phyloP scores from a whole-genome alignment of 1,139 yeast species.

The Hansenula lynferdii region DNA sequence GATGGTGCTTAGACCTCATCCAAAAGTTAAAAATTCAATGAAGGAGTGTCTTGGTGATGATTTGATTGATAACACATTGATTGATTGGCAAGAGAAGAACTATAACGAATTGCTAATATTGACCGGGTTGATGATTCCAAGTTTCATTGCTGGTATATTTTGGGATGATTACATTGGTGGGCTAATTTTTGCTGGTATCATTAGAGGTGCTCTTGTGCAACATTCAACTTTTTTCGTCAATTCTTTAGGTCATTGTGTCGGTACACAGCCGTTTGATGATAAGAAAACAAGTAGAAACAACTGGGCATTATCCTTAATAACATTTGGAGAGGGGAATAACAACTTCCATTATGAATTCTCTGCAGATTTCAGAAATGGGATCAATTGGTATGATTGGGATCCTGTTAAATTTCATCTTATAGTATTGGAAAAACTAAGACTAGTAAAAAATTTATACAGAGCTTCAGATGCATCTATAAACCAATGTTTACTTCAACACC shows the following conservation, averaged over 20 bases:
- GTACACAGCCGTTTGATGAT: constrained; percentile 60
- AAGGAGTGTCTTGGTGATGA: constrained; percentile 33
- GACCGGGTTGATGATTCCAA: constrained; percentile 48
- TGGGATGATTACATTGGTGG: constrained; percentile 53
- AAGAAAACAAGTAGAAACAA: constrained; percentile 51
- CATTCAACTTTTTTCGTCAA: constrained; percentile 53
- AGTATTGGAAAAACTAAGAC: constrained; percentile 34
- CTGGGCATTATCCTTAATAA: constrained; percentile 41
- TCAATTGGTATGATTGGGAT: constrained; percentile 50
- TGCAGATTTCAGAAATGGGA: constrained; percentile 56
- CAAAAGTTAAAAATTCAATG: constrained; percentile 30
- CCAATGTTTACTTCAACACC: constrained; percentile 59
- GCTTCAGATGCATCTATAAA: constrained; percentile 45
- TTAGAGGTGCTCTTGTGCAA: constrained; percentile 54
- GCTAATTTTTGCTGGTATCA: constrained; percentile 55
- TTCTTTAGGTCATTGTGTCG: constrained; percentile 56
- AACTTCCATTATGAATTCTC: constrained; percentile 77
- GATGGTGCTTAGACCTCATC: constrained; percentile 51
- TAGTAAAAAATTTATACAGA: constrained; percentile 33
- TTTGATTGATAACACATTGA: constrained; percentile 30
- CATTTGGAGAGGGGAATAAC: constrained; percentile 65
- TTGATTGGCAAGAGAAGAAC: constrained; percentile 55
- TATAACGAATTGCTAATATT: constrained; percentile 40
- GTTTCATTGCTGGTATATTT: constrained; percentile 35
- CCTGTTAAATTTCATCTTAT: constrained; percentile 63